Conservation (phyloP, 2,329 filamentous ascomycete species). For the Trichophyton mentagrophytes region DNA sequence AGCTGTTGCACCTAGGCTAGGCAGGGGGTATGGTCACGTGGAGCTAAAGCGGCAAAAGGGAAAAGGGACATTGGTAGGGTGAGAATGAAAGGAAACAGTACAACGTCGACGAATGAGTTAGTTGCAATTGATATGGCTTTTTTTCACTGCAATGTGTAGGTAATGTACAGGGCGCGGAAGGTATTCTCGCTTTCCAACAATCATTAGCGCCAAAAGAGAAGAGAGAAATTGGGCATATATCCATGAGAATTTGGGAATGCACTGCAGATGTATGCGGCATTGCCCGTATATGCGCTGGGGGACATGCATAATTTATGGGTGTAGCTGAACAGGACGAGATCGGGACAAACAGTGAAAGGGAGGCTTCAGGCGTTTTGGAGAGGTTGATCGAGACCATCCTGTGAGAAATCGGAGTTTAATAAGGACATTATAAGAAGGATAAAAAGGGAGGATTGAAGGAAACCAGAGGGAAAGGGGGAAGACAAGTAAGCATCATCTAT, state of each 20-base stretch:
- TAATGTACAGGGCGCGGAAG: conserved; percentile 1
- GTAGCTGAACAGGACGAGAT: not conserved
- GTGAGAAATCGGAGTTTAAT: not conserved
- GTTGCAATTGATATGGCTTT: not conserved
- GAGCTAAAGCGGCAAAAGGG: not conserved
- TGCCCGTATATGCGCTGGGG: not conserved
- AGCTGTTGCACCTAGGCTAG: not conserved
- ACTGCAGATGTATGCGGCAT: not conserved
- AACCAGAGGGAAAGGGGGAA: not conserved
- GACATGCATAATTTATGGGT: not conserved
- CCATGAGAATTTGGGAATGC: not conserved
- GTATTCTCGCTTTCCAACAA: not conserved
- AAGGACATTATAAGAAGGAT: not conserved
- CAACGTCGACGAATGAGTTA: not conserved
- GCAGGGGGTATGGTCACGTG: not conserved
- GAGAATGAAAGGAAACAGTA: not conserved
- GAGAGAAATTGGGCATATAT: not conserved
- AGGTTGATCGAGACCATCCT: not conserved
- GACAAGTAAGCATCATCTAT: not conserved
- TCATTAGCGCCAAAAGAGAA: not conserved
- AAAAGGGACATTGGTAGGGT: not conserved
- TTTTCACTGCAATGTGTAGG: conserved; percentile 1
- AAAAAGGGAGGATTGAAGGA: not conserved
- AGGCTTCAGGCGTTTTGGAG: not conserved
- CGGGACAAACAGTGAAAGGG: not conserved